Evolutionary conservation across 306 rosid genomes (phyloP).

Genomic region (Nissolia schottii): DNA sequence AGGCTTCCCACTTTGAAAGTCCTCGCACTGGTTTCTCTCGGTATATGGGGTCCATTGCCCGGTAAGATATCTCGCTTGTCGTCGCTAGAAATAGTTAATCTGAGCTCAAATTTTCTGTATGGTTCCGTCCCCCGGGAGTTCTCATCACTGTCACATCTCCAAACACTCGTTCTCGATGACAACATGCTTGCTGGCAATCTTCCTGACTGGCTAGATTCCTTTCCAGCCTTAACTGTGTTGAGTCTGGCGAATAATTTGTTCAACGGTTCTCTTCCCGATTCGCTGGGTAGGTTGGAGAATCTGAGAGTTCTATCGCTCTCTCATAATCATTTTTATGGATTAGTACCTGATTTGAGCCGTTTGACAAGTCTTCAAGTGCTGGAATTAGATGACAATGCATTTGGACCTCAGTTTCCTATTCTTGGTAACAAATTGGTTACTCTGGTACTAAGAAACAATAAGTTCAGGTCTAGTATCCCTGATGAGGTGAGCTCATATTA

Average conservation of each 20-base stretch:
- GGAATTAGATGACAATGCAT: constrained; percentile 69
- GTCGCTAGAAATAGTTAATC: constrained; percentile 70
- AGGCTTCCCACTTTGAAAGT: constrained; percentile 74
- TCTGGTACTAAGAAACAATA: constrained; percentile 63
- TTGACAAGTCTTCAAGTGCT: constrained; percentile 84
- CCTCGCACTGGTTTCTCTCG: constrained; percentile 83
- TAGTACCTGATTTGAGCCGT: constrained; percentile 65
- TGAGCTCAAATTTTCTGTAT: constrained; percentile 75
- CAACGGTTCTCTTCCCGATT: constrained; percentile 64
- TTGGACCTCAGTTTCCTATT: constrained; percentile 81
- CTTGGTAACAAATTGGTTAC: constrained; percentile 71
- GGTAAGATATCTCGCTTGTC: constrained; percentile 54
- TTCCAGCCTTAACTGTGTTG: constrained; percentile 61
- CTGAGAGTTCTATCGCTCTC: constrained; percentile 72
- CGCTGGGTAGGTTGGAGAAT: constrained; percentile 49
- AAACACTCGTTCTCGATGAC: constrained; percentile 73
- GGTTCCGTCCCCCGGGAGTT: constrained; percentile 67
- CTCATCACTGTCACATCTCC: constrained; percentile 52
- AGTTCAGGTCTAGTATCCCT: constrained; percentile 68
- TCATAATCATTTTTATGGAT: constrained; percentile 60
- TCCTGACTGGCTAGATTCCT: constrained; percentile 55
- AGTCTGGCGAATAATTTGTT: constrained; percentile 65
- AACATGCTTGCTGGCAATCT: constrained; percentile 67
- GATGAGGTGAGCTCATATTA: constrained; percentile 51
- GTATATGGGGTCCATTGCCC: constrained; percentile 81